Conservation (phyloP, 768 basidiomycete genomes). For the Boletus vinaceobasis region DNA sequence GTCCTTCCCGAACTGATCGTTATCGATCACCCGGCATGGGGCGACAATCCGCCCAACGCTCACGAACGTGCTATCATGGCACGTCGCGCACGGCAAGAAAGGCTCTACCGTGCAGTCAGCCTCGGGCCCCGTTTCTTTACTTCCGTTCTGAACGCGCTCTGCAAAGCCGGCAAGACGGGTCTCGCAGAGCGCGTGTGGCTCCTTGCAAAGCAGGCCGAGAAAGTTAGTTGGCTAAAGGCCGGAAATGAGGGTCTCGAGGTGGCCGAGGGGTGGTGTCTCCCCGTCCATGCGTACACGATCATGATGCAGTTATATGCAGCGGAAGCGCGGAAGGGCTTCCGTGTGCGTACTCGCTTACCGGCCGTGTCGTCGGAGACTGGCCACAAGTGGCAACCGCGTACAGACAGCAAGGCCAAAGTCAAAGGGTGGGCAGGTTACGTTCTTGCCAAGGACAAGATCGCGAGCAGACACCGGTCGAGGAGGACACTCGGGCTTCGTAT, state of each 20-base stretch:
- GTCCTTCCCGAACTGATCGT: constrained; percentile 53
- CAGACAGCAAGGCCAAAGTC: constrained; percentile 19
- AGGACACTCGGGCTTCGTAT: constrained; percentile 29
- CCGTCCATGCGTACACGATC: constrained; percentile 64
- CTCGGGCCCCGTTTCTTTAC: constrained; percentile 63
- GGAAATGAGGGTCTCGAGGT: constrained; percentile 21
- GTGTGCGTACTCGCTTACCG: constrained; percentile 11
- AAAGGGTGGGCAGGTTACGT: constrained; percentile 37
- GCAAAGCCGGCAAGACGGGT: constrained; percentile 50
- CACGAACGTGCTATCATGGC: constrained; percentile 27
- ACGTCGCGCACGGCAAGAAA: constrained; percentile 26
- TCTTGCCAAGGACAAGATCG: constrained; percentile 19
- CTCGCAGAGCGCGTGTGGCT: constrained; percentile 64
- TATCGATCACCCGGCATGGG: constrained; percentile 40
- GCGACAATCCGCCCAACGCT: constrained; percentile 21
- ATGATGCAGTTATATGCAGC: constrained; percentile 62
- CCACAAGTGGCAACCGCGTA: constrained; percentile 17
- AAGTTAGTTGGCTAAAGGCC: constrained; percentile 43
- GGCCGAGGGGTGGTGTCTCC: constrained; percentile 57
- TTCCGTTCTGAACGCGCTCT: constrained; percentile 55
- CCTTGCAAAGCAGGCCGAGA: constrained; percentile 57
- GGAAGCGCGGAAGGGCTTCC: constrained; percentile 36
- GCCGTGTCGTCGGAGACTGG: background rate
- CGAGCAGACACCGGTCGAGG: constrained; percentile 23
- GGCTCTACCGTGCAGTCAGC: constrained; percentile 39